Evolutionary conservation across 2,329 filamentous ascomycete species (phyloP).

Genomic region (Aspergillus quadricinctus): DNA sequence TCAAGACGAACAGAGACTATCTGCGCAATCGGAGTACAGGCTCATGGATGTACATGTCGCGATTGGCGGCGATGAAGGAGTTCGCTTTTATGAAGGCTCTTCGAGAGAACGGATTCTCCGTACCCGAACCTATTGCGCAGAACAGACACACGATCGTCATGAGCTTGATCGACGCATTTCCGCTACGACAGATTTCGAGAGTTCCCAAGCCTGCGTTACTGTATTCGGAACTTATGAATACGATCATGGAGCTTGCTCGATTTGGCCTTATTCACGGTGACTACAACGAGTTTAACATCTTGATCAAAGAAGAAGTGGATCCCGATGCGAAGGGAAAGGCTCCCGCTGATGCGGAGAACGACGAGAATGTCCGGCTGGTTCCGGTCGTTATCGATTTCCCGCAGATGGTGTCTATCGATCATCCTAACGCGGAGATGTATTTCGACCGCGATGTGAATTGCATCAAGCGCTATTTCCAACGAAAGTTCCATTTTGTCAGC

Average conservation of each 20-base stretch:
- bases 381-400: constrained; percentile 96
- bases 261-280: constrained; percentile 94
- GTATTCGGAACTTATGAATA: constrained; percentile 83
- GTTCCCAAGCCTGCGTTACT: constrained; percentile 80
- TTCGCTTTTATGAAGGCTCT: constrained; percentile 91
- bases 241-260: constrained; percentile 78
- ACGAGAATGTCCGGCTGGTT: constrained; percentile 52
- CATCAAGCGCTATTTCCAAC: constrained; percentile 88
- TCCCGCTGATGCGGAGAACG: constrained; percentile 22
- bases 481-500: constrained; percentile 81
- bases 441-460: constrained; percentile 95
- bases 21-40: constrained; percentile 73
- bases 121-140: constrained; percentile 82
- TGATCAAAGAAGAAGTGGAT: constrained; percentile 70
- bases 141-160: constrained; percentile 96
- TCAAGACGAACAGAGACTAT: constrained; percentile 95
- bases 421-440: constrained; percentile 91
- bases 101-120: constrained; percentile 76
- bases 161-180: constrained; percentile 87
- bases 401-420: constrained; percentile 95
- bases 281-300: constrained; percentile 98
- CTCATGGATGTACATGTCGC: constrained; percentile 97
- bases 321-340: constrained; percentile 36
- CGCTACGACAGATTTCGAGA: constrained; percentile 78
- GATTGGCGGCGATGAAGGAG: constrained; percentile 89